phyloP scores from a whole-genome alignment of 2,329 filamentous ascomycete species.

The Oidium heveae region DNA sequence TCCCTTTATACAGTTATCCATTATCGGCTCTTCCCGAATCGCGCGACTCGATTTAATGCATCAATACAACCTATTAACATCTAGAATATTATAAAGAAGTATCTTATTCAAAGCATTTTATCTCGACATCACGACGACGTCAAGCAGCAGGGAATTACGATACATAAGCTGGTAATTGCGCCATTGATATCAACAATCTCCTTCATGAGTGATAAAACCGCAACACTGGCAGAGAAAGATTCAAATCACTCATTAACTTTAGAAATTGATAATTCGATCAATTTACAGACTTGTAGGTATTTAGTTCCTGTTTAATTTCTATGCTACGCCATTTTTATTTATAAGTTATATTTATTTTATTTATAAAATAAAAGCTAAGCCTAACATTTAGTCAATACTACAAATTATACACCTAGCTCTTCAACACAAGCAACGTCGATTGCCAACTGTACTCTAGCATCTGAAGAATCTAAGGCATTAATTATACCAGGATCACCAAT shows the following conservation, averaged over 20 bases:
- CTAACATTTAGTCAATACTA: slow-evolving; percentile 10
- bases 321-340: not conserved
- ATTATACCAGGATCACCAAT: slow-evolving; percentile 8
- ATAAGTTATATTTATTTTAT: not conserved
- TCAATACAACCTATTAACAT: not conserved
- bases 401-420: slow-evolving; percentile 8
- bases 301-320: not conserved
- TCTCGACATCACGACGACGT: not conserved
- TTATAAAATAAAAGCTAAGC: not conserved
- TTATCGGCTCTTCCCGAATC: not conserved
- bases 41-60: not conserved
- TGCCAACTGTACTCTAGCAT: slow-evolving; percentile 11
- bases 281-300: slow-evolving; percentile 9
- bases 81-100: not conserved
- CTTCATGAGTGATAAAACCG: slow-evolving; percentile 16
- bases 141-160: not conserved
- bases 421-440: slow-evolving; percentile 11
- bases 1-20: no score
- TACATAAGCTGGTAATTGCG: not conserved
- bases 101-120: not conserved
- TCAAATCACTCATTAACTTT: slow-evolving; percentile 11
- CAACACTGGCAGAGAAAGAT: slow-evolving; percentile 14
- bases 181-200: slow-evolving; percentile 8
- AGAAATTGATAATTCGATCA: slow-evolving; percentile 11
- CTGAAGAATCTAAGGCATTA: slow-evolving; percentile 11